Evolutionary conservation across 495 filamentous ascomycete species (phyloP), one percentile per base, ranked within the genome.

Genomic region (Cairneyella variabilis): DNA sequence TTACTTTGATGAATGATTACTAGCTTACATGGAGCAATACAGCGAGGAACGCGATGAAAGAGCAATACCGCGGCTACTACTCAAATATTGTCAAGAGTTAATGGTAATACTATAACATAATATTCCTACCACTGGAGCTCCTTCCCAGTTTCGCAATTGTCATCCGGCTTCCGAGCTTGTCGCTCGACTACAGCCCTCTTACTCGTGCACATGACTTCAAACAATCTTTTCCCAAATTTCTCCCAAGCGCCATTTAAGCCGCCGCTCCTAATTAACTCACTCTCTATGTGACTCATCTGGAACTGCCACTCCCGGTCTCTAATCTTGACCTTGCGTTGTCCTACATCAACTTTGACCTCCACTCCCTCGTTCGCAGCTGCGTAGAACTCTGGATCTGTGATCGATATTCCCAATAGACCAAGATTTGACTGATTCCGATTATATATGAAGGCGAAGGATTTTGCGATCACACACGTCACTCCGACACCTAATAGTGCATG

Each of bases 401-500:
- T 61, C 0, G 50, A 59, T 34, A 76, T 72, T 0, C 71, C 71
- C 12, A 72, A 27, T 0, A 76, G 56, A 2, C 72, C 70, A 0
- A 76, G 46, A 38, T 59, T 71, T 0, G 70, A 68, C 62, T 70
- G 66, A 51, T 75, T 74, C 0, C 71, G 53, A 17, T 54, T 44
- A 43, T 71, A 73, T 42, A 74, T 76, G 56, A 74, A 74, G 0
- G 68, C 59, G 38, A 71, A 74, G 2, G 67, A 70, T 34, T 63
- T 64, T 7, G 71, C 71, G 44, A 74, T 71, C 9, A 76, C 65
- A 41, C 61, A 67, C 56, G 69, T 40, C 11, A 73, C 61, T 11
- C 67, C 68, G 43, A 26, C 51, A 48, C 66, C 68, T 7, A 67
- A 53, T 16, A 73, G 60, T 8, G 71, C 72, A 51, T 56, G 63